Evolutionary conservation across 306 rosid genomes (phyloP).

Genomic region (Clitoria ternatea): DNA sequence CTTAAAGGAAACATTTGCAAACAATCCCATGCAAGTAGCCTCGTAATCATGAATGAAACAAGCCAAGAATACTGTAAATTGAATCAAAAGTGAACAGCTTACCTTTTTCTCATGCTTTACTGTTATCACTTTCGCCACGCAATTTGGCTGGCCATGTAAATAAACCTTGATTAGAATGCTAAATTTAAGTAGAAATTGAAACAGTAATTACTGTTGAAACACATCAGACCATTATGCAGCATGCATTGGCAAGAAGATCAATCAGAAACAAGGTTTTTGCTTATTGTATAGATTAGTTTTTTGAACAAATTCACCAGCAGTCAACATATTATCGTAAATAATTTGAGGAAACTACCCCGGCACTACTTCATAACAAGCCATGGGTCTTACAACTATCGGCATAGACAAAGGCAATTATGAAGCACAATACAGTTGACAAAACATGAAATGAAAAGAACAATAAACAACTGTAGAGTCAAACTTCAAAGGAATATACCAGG

Average conservation of each 20-base stretch:
- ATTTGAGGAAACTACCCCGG: neutral
- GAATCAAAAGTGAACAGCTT: neutral
- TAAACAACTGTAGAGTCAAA: neutral
- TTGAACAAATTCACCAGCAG: neutral
- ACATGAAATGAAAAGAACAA: neutral
- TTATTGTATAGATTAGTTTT: neutral
- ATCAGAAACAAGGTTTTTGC: neutral
- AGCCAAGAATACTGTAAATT: neutral
- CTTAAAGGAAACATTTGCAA: neutral
- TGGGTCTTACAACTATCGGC: neutral
- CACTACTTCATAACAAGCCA: neutral
- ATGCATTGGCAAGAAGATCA: neutral
- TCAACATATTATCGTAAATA: neutral
- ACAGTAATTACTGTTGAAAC: neutral
- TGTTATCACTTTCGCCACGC: constrained; percentile 62
- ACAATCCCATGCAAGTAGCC: neutral
- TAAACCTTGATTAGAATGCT: constrained; percentile 1
- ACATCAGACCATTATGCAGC: neutral
- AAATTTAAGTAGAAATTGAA: neutral
- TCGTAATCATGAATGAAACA: neutral
- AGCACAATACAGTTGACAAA: neutral
- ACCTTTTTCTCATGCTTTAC: constrained; percentile 66
- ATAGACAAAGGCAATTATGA: neutral
- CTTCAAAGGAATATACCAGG: constrained; percentile 41
- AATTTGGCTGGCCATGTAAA: constrained; percentile 58